These are phyloP conservation scores for Phialocephala subalpina DNA, from an alignment of 2,329 filamentous ascomycete species.

Conservation along the genomic window DNA sequence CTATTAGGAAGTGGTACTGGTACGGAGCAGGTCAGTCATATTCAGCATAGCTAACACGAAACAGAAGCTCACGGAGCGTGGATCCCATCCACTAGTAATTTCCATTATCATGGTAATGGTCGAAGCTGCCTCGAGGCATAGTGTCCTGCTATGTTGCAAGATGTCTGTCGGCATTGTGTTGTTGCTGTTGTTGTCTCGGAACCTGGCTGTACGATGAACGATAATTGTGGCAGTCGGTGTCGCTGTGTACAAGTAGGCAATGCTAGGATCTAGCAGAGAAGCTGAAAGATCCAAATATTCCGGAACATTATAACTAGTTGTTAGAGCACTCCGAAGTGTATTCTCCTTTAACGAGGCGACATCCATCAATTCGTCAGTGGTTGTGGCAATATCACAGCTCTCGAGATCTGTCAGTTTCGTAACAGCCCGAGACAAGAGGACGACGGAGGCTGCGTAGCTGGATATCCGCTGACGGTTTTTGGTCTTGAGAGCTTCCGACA, in stretches of 20 bases:
- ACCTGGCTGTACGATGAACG: conserved; percentile 21
- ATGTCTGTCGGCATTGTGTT: conserved; percentile 12
- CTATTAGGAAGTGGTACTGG: conserved; percentile 14
- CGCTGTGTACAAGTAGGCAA: conserved; percentile 18
- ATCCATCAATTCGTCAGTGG: neutral
- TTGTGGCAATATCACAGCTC: neutral
- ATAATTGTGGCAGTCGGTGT: conserved; percentile 19
- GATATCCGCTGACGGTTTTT: conserved; percentile 14
- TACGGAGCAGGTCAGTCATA: neutral
- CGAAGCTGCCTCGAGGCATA: conserved; percentile 21
- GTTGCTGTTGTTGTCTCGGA: conserved; percentile 6
- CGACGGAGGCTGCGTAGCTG: conserved; percentile 15
- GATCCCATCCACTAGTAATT: conserved; percentile 22
- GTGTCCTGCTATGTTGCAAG: conserved; percentile 15
- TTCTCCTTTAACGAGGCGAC: neutral
- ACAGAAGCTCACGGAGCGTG: conserved; percentile 15
- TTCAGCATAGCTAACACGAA: neutral
- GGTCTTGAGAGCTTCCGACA: conserved; percentile 13
- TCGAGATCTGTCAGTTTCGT: conserved; percentile 10
- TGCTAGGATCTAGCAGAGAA: conserved; percentile 12
- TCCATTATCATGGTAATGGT: conserved; percentile 20
- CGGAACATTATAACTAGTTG: conserved; percentile 22
- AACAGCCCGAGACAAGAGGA: conserved; percentile 11
- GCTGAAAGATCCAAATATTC: conserved; percentile 11
- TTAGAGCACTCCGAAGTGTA: conserved; percentile 15